A percentile compares a stretch with the other conserved stretches of the same genome.
phyloP scores from a whole-genome alignment of 768 basidiomycete genomes.

The Glaciozyma antarctica region DNA sequence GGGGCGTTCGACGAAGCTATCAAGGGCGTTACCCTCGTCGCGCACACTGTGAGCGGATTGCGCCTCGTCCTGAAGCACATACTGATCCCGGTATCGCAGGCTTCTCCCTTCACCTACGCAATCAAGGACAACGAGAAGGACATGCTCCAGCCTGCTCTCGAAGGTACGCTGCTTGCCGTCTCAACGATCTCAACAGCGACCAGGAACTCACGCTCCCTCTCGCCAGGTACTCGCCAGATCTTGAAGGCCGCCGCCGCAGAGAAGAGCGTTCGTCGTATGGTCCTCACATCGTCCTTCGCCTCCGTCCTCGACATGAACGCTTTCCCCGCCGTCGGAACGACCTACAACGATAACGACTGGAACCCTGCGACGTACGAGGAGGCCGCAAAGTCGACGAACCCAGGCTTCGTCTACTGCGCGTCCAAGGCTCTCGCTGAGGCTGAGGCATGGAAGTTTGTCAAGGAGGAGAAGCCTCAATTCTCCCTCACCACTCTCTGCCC shows the following conservation, averaged over 20 bases:
- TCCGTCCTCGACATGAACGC: slow-evolving; percentile 5
- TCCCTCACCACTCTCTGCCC: background rate
- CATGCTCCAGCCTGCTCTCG: slow-evolving; percentile 39
- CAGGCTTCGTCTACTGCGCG: slow-evolving; percentile 48
- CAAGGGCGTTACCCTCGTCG: slow-evolving; percentile 61
- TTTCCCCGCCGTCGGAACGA: slow-evolving; percentile 22
- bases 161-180: slow-evolving; percentile 46
- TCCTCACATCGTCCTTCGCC: slow-evolving; percentile 58
- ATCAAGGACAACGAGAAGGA: slow-evolving; percentile 20
- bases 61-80: slow-evolving; percentile 28
- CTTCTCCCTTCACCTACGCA: background rate
- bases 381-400: slow-evolving; percentile 39
- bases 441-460: slow-evolving; percentile 50
- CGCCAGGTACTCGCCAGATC: slow-evolving; percentile 57
- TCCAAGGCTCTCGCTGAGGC: slow-evolving; percentile 60
- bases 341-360: slow-evolving; percentile 48
- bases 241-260: slow-evolving; percentile 44
- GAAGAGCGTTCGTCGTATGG: slow-evolving; percentile 53
- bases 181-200: slow-evolving; percentile 31
- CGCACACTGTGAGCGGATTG: slow-evolving; percentile 60
- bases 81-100: too few relatives aligned
- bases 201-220: slow-evolving; percentile 52
- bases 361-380: slow-evolving; percentile 46
- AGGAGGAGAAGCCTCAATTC: slow-evolving; percentile 38
- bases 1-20: slow-evolving; percentile 72